phyloP scores from a whole-genome alignment of 495 filamentous ascomycete species.

The Aspergillus sclerotioniger region DNA sequence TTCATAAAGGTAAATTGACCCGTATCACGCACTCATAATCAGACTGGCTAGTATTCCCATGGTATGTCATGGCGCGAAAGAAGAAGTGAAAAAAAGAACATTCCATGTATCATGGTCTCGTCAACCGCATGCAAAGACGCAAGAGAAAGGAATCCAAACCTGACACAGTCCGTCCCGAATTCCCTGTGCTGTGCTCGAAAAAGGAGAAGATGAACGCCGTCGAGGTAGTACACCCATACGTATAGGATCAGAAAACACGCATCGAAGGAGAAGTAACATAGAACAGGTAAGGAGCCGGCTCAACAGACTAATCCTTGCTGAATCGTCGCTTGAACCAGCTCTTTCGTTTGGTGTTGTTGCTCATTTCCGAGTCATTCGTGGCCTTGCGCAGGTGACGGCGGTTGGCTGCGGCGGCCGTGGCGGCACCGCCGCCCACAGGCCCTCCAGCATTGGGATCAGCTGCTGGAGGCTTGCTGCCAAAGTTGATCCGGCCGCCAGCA shows the following conservation, averaged over 20 bases:
- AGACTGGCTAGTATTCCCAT: background rate
- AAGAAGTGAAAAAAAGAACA: background rate
- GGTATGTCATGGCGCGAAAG: background rate
- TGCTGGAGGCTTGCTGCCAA: constrained; percentile 17
- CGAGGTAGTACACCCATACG: constrained; percentile 22
- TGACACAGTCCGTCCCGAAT: constrained; percentile 4
- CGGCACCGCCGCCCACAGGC: constrained; percentile 23
- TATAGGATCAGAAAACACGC: constrained; percentile 29
- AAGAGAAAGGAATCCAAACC: constrained; percentile 8
- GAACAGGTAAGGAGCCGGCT: constrained; percentile 10
- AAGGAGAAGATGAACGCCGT: constrained; percentile 23
- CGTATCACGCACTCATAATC: background rate
- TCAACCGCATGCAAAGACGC: constrained; percentile 20
- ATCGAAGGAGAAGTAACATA: constrained; percentile 12
- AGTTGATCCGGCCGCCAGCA: constrained; percentile 14
- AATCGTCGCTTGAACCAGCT: constrained; percentile 85
- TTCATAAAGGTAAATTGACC: constrained; percentile 5
- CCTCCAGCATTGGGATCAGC: constrained; percentile 25
- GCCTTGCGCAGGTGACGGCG: constrained; percentile 32
- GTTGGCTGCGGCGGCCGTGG: constrained; percentile 27
- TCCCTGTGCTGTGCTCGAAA: constrained; percentile 14
- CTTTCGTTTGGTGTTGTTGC: constrained; percentile 66
- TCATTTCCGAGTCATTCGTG: constrained; percentile 15
- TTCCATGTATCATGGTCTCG: constrained; percentile 32
- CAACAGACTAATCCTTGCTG: constrained; percentile 54